Base-by-base conservation (phyloP, 1,284 basidiomycete genomes). In the Baeospora myosura region DNA sequence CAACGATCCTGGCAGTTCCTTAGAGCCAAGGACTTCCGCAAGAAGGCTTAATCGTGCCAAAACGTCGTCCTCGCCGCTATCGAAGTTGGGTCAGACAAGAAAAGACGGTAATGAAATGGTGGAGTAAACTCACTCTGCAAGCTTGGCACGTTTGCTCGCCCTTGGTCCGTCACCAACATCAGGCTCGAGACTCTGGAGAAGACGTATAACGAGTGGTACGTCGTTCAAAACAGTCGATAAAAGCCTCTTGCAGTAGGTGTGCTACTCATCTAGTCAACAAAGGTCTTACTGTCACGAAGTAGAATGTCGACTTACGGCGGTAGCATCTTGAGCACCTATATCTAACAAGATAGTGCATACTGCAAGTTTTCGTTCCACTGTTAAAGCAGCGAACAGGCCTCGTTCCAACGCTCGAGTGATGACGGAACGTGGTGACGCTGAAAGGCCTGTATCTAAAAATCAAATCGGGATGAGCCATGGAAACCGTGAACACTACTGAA, bases 11-110 rank as follows among this genome's bases (percentile, higher is more conserved):
- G 81, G 75, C 21, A 92, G 63, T 8, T 73, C 58, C 40, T 72
- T 71, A 21, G 80, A 72, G 30, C 74, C 74, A 6, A 91, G 63
- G 14, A 88, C 72, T 57, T 95, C 93, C 3, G 81, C 71, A 23
- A 95, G 64, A 36, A 76, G 62, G n/a, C 63, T 71, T 36, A 88
- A 54, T 8, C 70, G 62, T 12, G 69, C 59, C 25, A 76, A 55
- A n/a, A 58, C 57, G 41, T 63, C 64, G 23, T 68, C 67, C 3
- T 63, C 48, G 28, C 50, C 38, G 25, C 61, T 60, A 43, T 11
- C 18, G 14, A 24, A 21, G 38, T 11, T 10, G 23, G 52, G 4
- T 17, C 32, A 46, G 28, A 32, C 26, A 39, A 40, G 18, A 43
- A 48, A 12, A 41, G 18, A 21, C 3, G 11, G 18, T 10, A 26